Evolutionary conservation across 2,329 filamentous ascomycete genomes (phyloP), one percentile per base, ranked within the genome.

Genomic region (Pseudogymnoascus sp.): DNA sequence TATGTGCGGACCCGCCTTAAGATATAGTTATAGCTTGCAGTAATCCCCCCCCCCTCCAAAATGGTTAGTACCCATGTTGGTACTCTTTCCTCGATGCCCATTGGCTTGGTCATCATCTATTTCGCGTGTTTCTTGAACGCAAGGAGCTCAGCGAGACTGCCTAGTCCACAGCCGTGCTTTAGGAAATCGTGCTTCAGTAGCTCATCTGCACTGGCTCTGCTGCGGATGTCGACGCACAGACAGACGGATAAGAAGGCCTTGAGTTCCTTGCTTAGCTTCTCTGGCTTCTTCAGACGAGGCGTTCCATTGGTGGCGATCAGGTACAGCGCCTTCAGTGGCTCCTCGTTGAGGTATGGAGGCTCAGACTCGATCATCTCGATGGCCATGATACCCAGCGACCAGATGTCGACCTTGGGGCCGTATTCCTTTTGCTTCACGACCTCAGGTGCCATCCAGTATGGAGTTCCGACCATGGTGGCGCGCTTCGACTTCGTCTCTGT

Each of bases 341-440:
- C 93, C 77, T 97, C 95, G 77, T 97, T 97, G 38, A 97, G 85
- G 75, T 99, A 99, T 0, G 95, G 95, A 5, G 95, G 95, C 76
- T 99, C 95, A 17, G 91, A 96, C 75, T 99, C 95, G 72, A 97
- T 97, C 95, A 99, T 97, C 78, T 99, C 95, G 72, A 99, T 97
- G 23, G 95, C 93, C 95, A 97, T 99, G 78, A 99, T 99, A 72
- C 95, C 95, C 66, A 99, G 81, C 31, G 93, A 97, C 95, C 95
- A 99, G 73, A 97, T 96, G 74, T 99, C 95, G 67, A 97, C 95
- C 82, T 97, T 97, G 73, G 90, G 90, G 40, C 93, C 95, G 72
- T 99, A 99, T 77, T 97, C 93, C 80, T 97, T 97, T 76, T 97
- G 95, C 80, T 97, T 97, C 74, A 99, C 95, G 50, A 99, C 95